A percentile compares a stretch with the other conserved stretches of the same genome.
Evolutionary conservation across 768 basidiomycete genomes (phyloP).

Genomic region (Clitopilus passeckerianus): DNA sequence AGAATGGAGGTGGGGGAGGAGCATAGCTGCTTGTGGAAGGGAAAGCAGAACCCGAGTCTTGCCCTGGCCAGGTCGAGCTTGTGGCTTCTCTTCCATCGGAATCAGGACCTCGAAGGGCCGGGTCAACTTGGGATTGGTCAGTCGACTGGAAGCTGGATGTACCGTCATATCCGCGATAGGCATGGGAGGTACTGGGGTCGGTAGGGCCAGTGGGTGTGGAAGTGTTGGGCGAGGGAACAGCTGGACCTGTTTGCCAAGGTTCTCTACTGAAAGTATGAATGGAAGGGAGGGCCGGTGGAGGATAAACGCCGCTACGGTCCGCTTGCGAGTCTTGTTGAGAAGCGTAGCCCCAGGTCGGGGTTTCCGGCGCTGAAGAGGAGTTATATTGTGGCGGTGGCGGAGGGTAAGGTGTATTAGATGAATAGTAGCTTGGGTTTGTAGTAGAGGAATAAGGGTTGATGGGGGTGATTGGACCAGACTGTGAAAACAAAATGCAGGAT

Average conservation of each 20-base stretch:
- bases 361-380: constrained; percentile 34
- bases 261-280: constrained; percentile 39
- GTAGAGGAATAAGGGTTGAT: constrained; percentile 13
- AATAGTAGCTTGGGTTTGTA: not conserved
- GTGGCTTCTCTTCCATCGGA: constrained; percentile 30
- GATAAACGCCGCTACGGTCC: constrained; percentile 42
- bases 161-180: constrained; percentile 49
- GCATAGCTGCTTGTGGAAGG: not conserved
- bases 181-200: constrained; percentile 26
- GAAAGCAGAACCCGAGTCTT: constrained; percentile 1
- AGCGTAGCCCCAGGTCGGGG: constrained; percentile 54
- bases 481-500: constrained; percentile 5
- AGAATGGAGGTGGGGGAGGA: constrained; percentile 20
- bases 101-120: constrained; percentile 31
- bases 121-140: constrained; percentile 30
- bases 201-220: constrained; percentile 23
- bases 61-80: constrained; percentile 19
- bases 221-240: constrained; percentile 26
- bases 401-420: not conserved
- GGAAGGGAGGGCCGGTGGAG: constrained; percentile 48
- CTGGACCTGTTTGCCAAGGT: not conserved
- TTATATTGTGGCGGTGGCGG: constrained; percentile 33
- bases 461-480: constrained; percentile 13
- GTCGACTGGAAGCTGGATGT: constrained; percentile 31
- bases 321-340: constrained; percentile 27